Conservation (phyloP, 345 rosid species). For the Cardamine chenopodiifolia region DNA sequence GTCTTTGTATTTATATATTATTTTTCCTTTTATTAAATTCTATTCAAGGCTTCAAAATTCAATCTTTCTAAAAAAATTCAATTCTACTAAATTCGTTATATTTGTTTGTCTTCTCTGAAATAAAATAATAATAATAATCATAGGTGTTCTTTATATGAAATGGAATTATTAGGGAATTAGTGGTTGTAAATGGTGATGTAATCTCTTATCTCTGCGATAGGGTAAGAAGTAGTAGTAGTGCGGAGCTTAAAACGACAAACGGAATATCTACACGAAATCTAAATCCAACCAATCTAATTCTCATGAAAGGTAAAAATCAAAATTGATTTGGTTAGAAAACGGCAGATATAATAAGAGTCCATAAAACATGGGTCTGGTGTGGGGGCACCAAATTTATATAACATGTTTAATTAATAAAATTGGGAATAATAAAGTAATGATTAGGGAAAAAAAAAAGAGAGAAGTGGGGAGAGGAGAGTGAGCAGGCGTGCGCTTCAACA, state of each 20-base stretch:
- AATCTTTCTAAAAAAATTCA: background rate
- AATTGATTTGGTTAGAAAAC: background rate
- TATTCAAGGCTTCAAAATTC: background rate
- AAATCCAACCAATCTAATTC: conserved; percentile 22
- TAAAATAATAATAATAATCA: background rate
- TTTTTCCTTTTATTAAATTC: too few relatives aligned
- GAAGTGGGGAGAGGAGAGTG: background rate
- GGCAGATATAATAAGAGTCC: background rate
- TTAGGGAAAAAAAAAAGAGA: background rate
- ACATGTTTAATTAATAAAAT: background rate
- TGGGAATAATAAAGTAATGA: conserved; percentile 20
- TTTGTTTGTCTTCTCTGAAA: conserved; percentile 2
- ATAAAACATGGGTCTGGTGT: background rate
- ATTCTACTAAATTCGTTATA: too few relatives aligned
- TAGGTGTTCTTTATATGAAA: background rate
- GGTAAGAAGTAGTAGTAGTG: conserved; percentile 2
- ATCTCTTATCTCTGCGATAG: conserved; percentile 14
- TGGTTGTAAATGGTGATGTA: conserved; percentile 30
- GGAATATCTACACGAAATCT: conserved; percentile 18
- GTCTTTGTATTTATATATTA: background rate
- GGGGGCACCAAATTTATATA: background rate
- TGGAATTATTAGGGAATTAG: background rate
- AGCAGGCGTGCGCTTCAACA: conserved; percentile 40
- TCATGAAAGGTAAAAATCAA: background rate
- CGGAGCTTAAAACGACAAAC: conserved; percentile 28